Conservation (phyloP, 768 basidiomycete genomes). For the Tricholoma terreum region DNA sequence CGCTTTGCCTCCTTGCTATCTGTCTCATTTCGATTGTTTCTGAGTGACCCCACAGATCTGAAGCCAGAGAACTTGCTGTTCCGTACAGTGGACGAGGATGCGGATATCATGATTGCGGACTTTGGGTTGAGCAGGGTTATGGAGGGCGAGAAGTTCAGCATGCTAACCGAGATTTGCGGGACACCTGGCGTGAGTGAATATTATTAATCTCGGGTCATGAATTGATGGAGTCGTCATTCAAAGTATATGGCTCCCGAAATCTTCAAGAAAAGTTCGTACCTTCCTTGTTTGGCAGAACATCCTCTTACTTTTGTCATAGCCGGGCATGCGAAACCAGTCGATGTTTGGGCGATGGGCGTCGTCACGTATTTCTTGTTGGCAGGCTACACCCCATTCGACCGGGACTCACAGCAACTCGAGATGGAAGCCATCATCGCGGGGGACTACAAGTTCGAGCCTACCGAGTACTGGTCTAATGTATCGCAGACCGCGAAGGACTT, state of each 20-base stretch:
- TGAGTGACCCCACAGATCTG: conserved; percentile 51
- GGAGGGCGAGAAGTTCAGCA: conserved; percentile 82
- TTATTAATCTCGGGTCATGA: conserved; percentile 6
- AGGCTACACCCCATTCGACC: conserved; percentile 96
- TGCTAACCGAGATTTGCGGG: conserved; percentile 94
- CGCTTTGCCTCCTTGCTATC: conserved; percentile 13
- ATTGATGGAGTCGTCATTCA: not conserved
- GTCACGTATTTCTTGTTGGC: conserved; percentile 94
- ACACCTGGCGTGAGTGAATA: conserved; percentile 69
- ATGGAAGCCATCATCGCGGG: conserved; percentile 95
- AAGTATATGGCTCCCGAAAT: conserved; percentile 97
- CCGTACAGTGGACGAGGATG: conserved; percentile 82
- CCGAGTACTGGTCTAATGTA: conserved; percentile 87
- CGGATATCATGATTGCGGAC: conserved; percentile 96
- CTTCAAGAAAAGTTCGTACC: conserved; percentile 75
- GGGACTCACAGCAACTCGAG: conserved; percentile 82
- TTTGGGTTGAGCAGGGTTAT: conserved; percentile 92
- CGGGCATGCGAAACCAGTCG: conserved; percentile 93
- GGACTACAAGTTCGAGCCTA: conserved; percentile 81
- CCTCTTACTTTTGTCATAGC: conserved; percentile 36
- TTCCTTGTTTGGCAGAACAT: not conserved
- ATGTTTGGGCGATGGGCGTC: conserved; percentile 97
- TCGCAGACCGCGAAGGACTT: conserved; percentile 81
- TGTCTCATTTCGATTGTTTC: not conserved
- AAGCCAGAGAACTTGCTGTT: conserved; percentile 99